phyloP scores from a whole-genome alignment of 192 early-diverging fungal genomes.

The Rhizophagus prolifer region DNA sequence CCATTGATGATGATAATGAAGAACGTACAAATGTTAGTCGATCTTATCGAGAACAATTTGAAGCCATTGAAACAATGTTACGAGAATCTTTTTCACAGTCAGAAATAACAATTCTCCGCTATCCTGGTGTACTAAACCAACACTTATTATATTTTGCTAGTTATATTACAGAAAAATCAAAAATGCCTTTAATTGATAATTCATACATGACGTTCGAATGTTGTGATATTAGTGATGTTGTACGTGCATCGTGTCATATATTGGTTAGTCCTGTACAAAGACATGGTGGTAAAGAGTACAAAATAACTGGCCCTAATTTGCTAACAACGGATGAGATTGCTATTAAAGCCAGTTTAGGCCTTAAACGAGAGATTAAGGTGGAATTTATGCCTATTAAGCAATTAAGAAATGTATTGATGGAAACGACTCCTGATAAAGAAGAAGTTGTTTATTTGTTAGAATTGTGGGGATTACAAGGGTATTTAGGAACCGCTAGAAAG shows the following conservation, averaged over 20 bases:
- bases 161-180: neutral
- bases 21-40: neutral
- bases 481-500: neutral
- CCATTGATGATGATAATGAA: neutral
- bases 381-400: neutral
- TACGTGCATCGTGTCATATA: neutral
- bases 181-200: constrained; percentile 16
- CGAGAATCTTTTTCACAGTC: neutral
- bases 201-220: neutral
- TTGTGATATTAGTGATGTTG: constrained; percentile 1
- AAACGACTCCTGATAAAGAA: neutral
- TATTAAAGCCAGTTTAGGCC: constrained; percentile 8
- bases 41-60: constrained; percentile 16
- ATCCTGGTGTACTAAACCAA: constrained; percentile 12
- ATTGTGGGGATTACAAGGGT: constrained; percentile 12
- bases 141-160: neutral
- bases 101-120: constrained; percentile 7
- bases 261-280: neutral
- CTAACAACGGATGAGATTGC: neutral
- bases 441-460: constrained; percentile 7
- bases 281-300: constrained; percentile 14
- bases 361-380: neutral
- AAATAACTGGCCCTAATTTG: constrained; percentile 6
- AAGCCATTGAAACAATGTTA: neutral
- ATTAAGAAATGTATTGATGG: neutral